phyloP scores from a whole-genome alignment of 1,139 yeast species.

The Kodamaea sp. region DNA sequence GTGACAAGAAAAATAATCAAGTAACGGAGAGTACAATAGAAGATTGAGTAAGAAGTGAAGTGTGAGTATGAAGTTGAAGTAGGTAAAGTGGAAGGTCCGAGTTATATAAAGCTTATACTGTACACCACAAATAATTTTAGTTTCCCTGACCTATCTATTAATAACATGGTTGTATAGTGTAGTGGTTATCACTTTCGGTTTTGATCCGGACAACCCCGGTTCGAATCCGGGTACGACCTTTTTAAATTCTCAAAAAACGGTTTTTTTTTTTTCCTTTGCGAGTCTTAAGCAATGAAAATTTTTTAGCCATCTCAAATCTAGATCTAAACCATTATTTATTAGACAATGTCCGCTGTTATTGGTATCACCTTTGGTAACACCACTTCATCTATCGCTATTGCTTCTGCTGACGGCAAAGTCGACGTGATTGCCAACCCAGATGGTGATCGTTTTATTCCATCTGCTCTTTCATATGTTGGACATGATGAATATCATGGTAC shows the following conservation, averaged over 20 bases:
- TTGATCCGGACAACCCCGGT: slow-evolving; percentile 86
- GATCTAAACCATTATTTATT: neutral
- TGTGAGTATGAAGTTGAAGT: too few relatives aligned
- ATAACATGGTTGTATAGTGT: slow-evolving; percentile 50
- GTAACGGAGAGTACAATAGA: too few relatives aligned
- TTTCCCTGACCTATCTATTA: too few relatives aligned
- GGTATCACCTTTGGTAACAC: slow-evolving; percentile 98
- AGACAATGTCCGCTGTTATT: slow-evolving; percentile 53
- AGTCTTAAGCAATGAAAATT: neutral
- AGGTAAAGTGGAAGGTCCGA: too few relatives aligned
- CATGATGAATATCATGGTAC: slow-evolving; percentile 96
- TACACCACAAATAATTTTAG: too few relatives aligned
- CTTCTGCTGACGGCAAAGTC: slow-evolving; percentile 82
- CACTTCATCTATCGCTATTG: slow-evolving; percentile 90
- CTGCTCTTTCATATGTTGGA: slow-evolving; percentile 87
- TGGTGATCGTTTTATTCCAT: slow-evolving; percentile 97
- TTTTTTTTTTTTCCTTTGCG: neutral
- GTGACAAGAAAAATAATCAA: too few relatives aligned
- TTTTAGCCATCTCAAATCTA: neutral
- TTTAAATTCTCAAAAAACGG: neutral
- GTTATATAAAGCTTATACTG: too few relatives aligned
- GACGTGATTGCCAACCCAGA: slow-evolving; percentile 98
- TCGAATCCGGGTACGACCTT: slow-evolving; percentile 93
- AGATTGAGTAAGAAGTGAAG: too few relatives aligned
- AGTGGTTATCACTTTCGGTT: slow-evolving; percentile 52